Conservation (phyloP, 192 early-diverging fungal species). For the Cladochytrium replicatum region DNA sequence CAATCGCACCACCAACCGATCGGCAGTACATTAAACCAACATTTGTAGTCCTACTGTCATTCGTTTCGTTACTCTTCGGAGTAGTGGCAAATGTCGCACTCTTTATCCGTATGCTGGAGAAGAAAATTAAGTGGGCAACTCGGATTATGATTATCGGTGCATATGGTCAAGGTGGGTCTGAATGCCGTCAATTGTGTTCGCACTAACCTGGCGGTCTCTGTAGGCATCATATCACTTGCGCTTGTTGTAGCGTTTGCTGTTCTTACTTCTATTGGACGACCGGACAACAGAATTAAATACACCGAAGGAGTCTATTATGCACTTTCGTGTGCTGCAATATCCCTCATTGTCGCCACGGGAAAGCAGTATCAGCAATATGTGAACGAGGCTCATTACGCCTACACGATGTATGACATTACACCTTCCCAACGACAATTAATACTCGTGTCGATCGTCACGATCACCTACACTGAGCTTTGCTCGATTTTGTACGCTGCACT, state of each 20-base stretch:
- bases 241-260: too few species aligned
- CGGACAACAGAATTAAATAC: neutral
- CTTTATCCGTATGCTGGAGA: conserved; percentile 41
- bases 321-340: conserved; percentile 13
- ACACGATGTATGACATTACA: conserved; percentile 26
- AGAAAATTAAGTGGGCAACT: conserved; percentile 44
- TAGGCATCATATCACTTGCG: neutral
- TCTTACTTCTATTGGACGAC: too few species aligned
- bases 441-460: conserved; percentile 26
- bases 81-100: conserved; percentile 19
- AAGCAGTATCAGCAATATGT: conserved; percentile 20
- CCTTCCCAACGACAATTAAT: conserved; percentile 34
- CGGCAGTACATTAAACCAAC: conserved; percentile 9
- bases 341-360: conserved; percentile 19
- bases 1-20: conserved; percentile 1
- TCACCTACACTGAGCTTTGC: conserved; percentile 20
- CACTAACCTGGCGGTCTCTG: too few species aligned
- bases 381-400: conserved; percentile 29
- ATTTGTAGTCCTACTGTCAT: conserved; percentile 2
- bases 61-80: conserved; percentile 22
- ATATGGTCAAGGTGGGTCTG: conserved; percentile 20
- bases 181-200: neutral
- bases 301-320: conserved; percentile 29
- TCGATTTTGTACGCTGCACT: conserved; percentile 21
- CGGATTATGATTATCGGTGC: conserved; percentile 30